Base-by-base conservation (phyloP, 805 yeast genomes). In the Starmerella geochares region DNA sequence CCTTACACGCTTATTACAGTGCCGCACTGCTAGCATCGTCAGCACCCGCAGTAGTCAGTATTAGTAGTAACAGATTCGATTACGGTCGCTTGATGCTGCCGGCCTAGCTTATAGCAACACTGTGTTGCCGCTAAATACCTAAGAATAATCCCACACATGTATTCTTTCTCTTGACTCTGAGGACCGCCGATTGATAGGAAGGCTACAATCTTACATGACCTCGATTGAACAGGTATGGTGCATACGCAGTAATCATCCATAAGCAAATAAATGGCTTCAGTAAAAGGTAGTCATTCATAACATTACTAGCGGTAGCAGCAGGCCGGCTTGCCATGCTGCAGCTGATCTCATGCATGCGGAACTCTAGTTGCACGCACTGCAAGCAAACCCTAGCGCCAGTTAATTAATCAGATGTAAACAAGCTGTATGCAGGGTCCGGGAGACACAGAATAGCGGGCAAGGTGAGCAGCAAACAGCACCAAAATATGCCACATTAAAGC, bases 341-440 rank as follows among this genome's bases (percentile, higher is more conserved):
- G 21, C 32, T 40, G 44, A 40, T 40, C 44, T 40, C 44, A 40
- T 40, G 44, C 44, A 40, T 40, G 44, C 33, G 32, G 33, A 27
- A 25, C 33, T 27, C 32, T n/a, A 27, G 44, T 25, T 40, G 32
- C 32, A 16, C 31, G 21, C 37, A 19, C 39, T 40, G 44, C 33
- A 40, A 27, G 44, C 32, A 27, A 25, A 40, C 44, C 44, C 44
- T 40, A 27, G 23, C 4, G 14, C 33, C 17, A 40, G 16, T 27
- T 40, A 40, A 40, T 40, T 40, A 40, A 40, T 40, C 44, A 40
- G 44, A 40, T 40, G 44, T 40, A 40, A 40, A 40, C 44, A 40
- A 40, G 33, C 33, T 32, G 44, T 27, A 40, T 27, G 44, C 24
- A 40, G 44, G 44, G 44, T 40, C 44, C 14, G 16, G 33, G 33